Percentiles rank a stretch among this genome's conserved stretches.
Conservation (phyloP, 1,139 yeast genomes). For the Nakaseomyces sp. region DNA sequence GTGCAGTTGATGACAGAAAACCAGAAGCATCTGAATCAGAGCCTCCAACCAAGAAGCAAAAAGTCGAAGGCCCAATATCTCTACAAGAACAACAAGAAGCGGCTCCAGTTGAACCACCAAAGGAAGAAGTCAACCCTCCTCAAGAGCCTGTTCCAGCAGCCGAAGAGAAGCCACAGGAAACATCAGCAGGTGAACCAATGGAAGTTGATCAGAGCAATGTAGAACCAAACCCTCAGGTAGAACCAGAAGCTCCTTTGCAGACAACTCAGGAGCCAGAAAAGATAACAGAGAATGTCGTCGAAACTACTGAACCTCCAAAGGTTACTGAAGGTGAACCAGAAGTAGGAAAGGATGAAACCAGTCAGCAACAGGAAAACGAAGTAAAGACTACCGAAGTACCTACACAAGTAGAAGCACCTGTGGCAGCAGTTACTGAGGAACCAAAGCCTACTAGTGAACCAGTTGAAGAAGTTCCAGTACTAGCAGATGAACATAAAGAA, state of each 20-base stretch:
- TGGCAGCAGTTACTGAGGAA: not conserved
- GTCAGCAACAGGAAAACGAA: not conserved
- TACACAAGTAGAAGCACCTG: not conserved
- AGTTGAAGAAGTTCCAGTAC: slow-evolving; percentile 6
- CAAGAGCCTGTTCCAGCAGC: slow-evolving; percentile 6
- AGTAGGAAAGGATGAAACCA: slow-evolving; percentile 1
- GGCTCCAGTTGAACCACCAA: not conserved
- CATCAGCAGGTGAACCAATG: not conserved
- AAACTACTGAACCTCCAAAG: not conserved
- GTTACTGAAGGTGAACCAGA: slow-evolving; percentile 3
- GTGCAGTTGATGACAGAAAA: not conserved
- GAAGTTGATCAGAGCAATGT: not conserved
- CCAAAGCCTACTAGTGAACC: slow-evolving; percentile 6
- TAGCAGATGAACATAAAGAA: not conserved
- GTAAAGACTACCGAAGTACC: slow-evolving; percentile 1
- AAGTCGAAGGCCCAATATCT: slow-evolving; percentile 6
- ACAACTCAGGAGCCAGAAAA: not conserved
- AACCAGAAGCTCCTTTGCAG: not conserved
- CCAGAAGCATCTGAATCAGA: slow-evolving; percentile 2
- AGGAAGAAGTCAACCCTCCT: slow-evolving; percentile 7
- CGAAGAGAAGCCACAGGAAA: not conserved
- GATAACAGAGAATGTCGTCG: not conserved
- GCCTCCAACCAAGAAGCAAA: slow-evolving; percentile 5
- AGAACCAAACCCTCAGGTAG: not conserved
- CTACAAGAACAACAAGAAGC: slow-evolving; percentile 5